phyloP scores from a whole-genome alignment of 371 early-diverging fungal genomes.

The Apophysomyces ossiformis region DNA sequence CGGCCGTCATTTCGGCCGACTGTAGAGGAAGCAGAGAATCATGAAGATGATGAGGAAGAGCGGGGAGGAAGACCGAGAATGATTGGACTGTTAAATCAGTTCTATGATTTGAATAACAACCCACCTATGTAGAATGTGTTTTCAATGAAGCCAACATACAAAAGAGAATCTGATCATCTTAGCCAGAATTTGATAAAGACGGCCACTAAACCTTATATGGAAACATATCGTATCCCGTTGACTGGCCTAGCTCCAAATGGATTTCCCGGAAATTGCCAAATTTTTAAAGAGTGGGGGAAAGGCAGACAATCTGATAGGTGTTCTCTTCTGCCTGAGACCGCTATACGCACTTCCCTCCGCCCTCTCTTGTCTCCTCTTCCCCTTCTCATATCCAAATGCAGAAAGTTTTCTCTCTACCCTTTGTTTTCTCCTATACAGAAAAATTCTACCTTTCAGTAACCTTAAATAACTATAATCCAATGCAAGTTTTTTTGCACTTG shows the following conservation, averaged over 20 bases:
- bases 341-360: not conserved
- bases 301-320: not conserved
- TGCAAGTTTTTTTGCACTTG: too few relatives aligned
- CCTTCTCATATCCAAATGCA: not conserved
- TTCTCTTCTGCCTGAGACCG: not conserved
- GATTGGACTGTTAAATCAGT: slow-evolving; percentile 62
- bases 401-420: not conserved
- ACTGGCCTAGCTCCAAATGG: not conserved
- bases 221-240: not conserved
- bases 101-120: slow-evolving; percentile 64
- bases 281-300: not conserved
- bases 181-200: not conserved
- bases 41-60: slow-evolving; percentile 35
- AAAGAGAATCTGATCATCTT: slow-evolving; percentile 5
- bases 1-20: slow-evolving; percentile 19
- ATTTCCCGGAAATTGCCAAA: slow-evolving; percentile 8
- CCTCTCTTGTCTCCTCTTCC: not conserved
- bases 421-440: slow-evolving; percentile 1
- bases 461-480: not conserved
- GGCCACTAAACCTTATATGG: not conserved
- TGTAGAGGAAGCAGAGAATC: slow-evolving; percentile 19
- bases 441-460: not conserved
- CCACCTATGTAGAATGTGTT: slow-evolving; percentile 11
- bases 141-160: too few relatives aligned
- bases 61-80: slow-evolving; percentile 41